Evolutionary conservation across 352 stramenopile species (phyloP), one percentile per base, ranked within the genome.

Genomic region (Pythium sukuiense): DNA sequence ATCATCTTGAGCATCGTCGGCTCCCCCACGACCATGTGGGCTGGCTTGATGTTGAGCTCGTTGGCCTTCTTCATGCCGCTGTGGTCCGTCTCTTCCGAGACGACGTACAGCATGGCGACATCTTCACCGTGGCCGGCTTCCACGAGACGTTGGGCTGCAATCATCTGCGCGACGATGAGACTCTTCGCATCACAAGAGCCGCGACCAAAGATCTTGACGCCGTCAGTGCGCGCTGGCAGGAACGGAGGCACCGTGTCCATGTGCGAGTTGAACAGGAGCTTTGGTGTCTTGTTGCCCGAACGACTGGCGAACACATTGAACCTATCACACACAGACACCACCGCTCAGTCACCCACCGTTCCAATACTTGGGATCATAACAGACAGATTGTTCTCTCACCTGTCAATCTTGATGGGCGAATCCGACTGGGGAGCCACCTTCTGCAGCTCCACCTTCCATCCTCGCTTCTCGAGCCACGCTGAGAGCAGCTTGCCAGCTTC

Each of bases 41-140:
- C 55, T n/a, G 87, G 85, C 0, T 76, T 79, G 18, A 96, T 55
- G 4, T 79, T 73, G 55, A 96, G 64, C 56, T 92, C 85, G 67
- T 96, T 96, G 3, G 85, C 84, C 61, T 92, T 91, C 67, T 93
- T 91, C 85, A 96, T 96, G 13, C 87, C 85, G 58, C 86, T 95
- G 72, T 96, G 87, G 46, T 96, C 87, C 0, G 87, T 96, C 70
- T 96, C 87, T 65, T 96, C 87, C 3, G 87, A 96, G 8, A 96
- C 87, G 14, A 96, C 87, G 67, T 92, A 96, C 14, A 96, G 69
- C 59, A 95, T 61, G 1, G 81, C 83, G 24, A 95, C 79, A 33
- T 94, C 85, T 3, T 86, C 65, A 9, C 69, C 77, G 63, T 77
- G 69, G 1, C 87, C 87, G 29, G 67, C 76, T 26, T 88, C 80